phyloP scores from a whole-genome alignment of 176 grass and related monocot species.

The Aegilops tauschii region DNA sequence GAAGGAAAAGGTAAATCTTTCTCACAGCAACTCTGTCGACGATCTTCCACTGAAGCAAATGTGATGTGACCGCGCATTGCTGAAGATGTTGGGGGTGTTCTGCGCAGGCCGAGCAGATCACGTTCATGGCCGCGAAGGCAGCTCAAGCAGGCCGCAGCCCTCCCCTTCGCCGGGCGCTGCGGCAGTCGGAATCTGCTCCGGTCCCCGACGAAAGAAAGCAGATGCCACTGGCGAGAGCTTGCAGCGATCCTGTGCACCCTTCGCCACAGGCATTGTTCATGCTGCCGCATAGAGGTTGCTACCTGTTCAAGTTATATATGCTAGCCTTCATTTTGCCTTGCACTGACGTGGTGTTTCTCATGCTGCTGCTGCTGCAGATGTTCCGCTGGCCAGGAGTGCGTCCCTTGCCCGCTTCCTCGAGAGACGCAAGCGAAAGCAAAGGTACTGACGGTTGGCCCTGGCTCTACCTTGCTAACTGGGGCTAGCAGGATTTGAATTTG shows the following conservation, averaged over 20 bases:
- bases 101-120: conserved; percentile 30
- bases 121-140: conserved; percentile 3
- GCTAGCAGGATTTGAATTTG: neutral
- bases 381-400: conserved; percentile 52
- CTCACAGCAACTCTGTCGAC: neutral
- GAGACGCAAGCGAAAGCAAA: conserved; percentile 65
- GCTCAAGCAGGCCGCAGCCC: neutral
- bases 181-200: neutral
- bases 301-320: neutral
- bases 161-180: neutral
- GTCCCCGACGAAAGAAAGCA: neutral
- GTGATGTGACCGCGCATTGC: neutral
- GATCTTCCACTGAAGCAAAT: neutral
- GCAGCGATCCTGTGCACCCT: conserved; percentile 5
- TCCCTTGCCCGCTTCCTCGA: conserved; percentile 71
- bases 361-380: conserved; percentile 25
- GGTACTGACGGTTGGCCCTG: conserved; percentile 17
- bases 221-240: neutral
- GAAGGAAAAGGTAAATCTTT: conserved; percentile 42
- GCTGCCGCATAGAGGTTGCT: conserved; percentile 29
- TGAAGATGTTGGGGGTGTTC: neutral
- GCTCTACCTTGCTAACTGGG: neutral
- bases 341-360: neutral
- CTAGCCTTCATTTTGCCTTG: neutral
- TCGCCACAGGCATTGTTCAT: neutral